These are phyloP conservation scores for Beauveria scarabaeidicola DNA, from an alignment of 2,329 filamentous ascomycete genomes.

Conservation along the genomic window DNA sequence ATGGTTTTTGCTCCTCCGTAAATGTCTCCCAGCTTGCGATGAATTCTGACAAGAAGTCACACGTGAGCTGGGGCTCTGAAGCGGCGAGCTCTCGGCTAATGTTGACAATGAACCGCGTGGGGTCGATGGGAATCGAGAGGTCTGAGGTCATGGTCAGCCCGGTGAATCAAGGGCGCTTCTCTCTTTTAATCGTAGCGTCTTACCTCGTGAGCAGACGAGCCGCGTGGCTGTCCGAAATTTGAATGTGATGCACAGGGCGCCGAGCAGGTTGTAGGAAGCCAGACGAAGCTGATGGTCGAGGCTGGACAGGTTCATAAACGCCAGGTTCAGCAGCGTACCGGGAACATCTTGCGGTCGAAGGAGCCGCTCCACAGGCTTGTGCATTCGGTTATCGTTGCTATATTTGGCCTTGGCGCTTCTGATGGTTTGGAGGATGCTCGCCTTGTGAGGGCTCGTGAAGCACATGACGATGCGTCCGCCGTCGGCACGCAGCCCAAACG, in stretches of 20 bases:
- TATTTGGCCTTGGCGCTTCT: constrained; percentile 55
- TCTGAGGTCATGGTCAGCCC: constrained; percentile 31
- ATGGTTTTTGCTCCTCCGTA: constrained; percentile 55
- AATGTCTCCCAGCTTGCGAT: constrained; percentile 66
- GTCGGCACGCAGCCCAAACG: constrained; percentile 59
- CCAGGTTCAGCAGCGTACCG: constrained; percentile 59
- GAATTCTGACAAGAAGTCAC: constrained; percentile 64
- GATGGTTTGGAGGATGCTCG: constrained; percentile 55
- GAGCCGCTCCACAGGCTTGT: constrained; percentile 55
- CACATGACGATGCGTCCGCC: constrained; percentile 65
- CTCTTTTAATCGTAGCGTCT: constrained; percentile 11
- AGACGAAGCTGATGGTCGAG: constrained; percentile 50
- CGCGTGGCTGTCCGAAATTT: constrained; percentile 55
- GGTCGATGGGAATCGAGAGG: constrained; percentile 53
- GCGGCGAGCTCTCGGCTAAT: constrained; percentile 56
- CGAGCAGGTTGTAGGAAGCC: constrained; percentile 59
- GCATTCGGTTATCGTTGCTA: constrained; percentile 51
- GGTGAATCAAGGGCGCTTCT: neutral
- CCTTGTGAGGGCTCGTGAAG: constrained; percentile 57
- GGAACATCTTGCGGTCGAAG: constrained; percentile 64
- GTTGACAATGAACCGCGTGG: constrained; percentile 55
- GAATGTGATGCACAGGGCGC: constrained; percentile 58
- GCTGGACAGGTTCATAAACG: constrained; percentile 58
- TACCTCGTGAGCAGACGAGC: constrained; percentile 54
- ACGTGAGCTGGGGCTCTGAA: constrained; percentile 58